phyloP scores from a whole-genome alignment of 2,329 filamentous ascomycete species.

The Calonectria naviculata region DNA sequence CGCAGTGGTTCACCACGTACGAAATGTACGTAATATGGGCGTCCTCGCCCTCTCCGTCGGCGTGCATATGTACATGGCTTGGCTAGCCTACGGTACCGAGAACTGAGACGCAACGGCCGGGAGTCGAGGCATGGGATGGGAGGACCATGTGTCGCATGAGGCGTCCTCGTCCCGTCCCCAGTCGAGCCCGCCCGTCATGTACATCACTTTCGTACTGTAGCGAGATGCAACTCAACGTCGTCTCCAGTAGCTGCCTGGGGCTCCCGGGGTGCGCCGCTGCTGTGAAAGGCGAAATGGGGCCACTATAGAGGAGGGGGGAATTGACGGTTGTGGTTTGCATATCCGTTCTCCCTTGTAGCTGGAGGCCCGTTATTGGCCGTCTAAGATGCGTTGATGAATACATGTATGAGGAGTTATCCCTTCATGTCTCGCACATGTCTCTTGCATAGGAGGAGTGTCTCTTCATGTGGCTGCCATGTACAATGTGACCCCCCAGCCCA shows the following conservation, averaged over 20 bases:
- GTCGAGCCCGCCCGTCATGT: constrained; percentile 10
- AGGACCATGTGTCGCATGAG: constrained; percentile 6
- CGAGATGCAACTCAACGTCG: not conserved
- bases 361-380: not conserved
- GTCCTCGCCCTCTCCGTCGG: not conserved
- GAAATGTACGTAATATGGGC: constrained; percentile 3
- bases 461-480: not conserved
- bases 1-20: not conserved
- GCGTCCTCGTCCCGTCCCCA: not conserved
- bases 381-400: not conserved
- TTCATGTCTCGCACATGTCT: constrained; percentile 3
- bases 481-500: not conserved
- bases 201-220: constrained; percentile 4
- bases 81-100: not conserved
- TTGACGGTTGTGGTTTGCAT: not conserved
- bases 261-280: not conserved
- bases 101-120: constrained; percentile 23
- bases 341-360: not conserved
- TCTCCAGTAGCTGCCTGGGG: not conserved
- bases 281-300: not conserved
- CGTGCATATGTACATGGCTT: constrained; percentile 5
- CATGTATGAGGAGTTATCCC: not conserved
- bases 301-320: not conserved
- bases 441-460: not conserved
- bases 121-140: not conserved